A percentile compares a stretch with the other conserved stretches of the same genome.
Conservation (phyloP, 1,139 yeast genomes). For the Hansenula sp. region DNA sequence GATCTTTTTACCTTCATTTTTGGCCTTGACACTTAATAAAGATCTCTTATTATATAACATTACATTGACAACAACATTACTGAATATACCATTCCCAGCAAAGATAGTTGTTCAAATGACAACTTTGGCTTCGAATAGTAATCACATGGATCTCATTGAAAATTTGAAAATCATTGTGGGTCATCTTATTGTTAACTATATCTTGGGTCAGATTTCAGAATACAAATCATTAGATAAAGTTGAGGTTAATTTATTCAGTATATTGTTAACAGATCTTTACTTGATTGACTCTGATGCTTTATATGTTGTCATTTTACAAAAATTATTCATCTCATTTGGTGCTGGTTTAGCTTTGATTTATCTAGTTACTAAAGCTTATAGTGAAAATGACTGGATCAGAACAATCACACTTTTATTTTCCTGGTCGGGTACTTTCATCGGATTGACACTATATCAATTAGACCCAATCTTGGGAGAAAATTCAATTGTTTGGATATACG, state of each 20-base stretch:
- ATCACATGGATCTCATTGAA: slow-evolving; percentile 8
- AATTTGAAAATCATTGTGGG: slow-evolving; percentile 20
- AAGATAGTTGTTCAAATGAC: slow-evolving; percentile 18
- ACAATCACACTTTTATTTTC: slow-evolving; percentile 6
- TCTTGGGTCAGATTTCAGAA: slow-evolving; percentile 25
- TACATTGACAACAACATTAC: slow-evolving; percentile 14
- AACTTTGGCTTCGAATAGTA: slow-evolving; percentile 17
- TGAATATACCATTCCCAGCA: slow-evolving; percentile 18
- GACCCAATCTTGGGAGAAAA: slow-evolving; percentile 25
- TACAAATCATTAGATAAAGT: slow-evolving; percentile 30
- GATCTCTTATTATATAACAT: slow-evolving; percentile 18
- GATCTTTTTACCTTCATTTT: slow-evolving; percentile 16
- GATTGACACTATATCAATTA: slow-evolving; percentile 14
- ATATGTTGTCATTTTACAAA: slow-evolving; percentile 26
- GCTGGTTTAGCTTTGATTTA: slow-evolving; percentile 22
- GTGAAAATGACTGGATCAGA: slow-evolving; percentile 10
- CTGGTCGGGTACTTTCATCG: slow-evolving; percentile 16
- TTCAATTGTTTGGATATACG: slow-evolving; percentile 27
- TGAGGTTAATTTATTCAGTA: slow-evolving; percentile 32
- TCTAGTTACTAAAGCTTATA: slow-evolving; percentile 13
- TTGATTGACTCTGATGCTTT: slow-evolving; percentile 20
- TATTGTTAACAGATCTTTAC: slow-evolving; percentile 28
- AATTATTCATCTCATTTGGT: slow-evolving; percentile 26
- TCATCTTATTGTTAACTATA: slow-evolving; percentile 21
- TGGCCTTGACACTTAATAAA: slow-evolving; percentile 13